These are phyloP conservation scores for Diversispora eburnea DNA, from an alignment of 192 early-diverging fungal genomes.

Conservation along the genomic window DNA sequence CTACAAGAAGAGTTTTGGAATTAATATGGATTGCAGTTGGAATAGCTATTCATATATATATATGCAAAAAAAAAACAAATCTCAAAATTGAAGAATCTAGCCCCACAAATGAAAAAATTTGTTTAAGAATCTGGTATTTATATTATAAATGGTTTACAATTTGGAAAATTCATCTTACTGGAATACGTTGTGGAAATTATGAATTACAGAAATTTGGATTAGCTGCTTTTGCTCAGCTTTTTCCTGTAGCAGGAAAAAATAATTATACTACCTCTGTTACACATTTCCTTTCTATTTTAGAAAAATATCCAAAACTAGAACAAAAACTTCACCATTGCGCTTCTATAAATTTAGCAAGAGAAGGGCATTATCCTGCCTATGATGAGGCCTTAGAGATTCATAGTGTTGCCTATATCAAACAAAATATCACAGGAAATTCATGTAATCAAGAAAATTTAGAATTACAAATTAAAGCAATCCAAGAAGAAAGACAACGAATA, in stretches of 20 bases:
- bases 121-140: conserved; percentile 4
- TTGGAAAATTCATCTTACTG: background rate
- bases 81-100: no score
- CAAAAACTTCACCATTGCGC: background rate
- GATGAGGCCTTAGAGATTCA: background rate
- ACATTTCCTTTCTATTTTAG: background rate
- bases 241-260: background rate
- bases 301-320: background rate
- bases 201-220: background rate
- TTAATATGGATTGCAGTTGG: no score
- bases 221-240: background rate
- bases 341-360: background rate
- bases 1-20: no score
- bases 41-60: background rate
- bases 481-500: background rate
- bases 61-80: no score
- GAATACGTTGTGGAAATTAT: background rate
- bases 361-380: background rate
- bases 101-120: background rate
- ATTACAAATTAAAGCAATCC: background rate
- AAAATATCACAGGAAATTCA: background rate
- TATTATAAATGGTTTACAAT: conserved; percentile 2
- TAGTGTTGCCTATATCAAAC: background rate
- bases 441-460: background rate
- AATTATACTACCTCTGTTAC: background rate